Percentiles rank a stretch among this genome's conserved stretches.
These are phyloP conservation scores for Ophiocordyceps sinensis DNA, from an alignment of 2,329 filamentous ascomycete genomes.

Conservation along the genomic window DNA sequence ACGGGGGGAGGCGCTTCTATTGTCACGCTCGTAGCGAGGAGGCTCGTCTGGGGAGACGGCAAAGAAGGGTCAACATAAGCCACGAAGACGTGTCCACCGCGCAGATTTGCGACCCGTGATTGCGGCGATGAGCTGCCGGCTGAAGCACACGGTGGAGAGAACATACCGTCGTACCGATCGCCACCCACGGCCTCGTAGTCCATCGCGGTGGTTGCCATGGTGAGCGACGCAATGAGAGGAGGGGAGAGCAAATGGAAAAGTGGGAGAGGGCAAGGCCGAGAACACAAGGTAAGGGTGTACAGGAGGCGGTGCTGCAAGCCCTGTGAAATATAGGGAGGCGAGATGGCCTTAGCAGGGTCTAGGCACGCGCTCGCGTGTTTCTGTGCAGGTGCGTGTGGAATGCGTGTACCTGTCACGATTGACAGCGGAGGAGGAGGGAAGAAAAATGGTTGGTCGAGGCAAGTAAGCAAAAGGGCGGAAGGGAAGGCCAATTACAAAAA, in stretches of 20 bases:
- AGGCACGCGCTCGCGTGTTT: not conserved
- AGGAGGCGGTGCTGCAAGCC: not conserved
- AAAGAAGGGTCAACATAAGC: not conserved
- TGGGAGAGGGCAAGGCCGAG: not conserved
- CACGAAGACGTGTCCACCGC: not conserved
- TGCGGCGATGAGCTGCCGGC: not conserved
- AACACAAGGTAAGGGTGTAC: not conserved
- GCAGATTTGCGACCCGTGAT: not conserved
- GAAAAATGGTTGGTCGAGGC: not conserved
- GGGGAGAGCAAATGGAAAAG: not conserved
- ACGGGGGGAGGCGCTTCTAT: conserved; percentile 51
- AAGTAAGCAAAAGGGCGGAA: not conserved
- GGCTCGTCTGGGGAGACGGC: conserved; percentile 35
- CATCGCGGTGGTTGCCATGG: conserved; percentile 52
- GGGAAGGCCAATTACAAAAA: too few species aligned
- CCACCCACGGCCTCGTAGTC: conserved; percentile 56
- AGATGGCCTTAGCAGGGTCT: not conserved
- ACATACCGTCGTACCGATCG: conserved; percentile 48
- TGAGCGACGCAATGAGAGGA: conserved; percentile 2
- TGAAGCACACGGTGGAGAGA: conserved; percentile 6
- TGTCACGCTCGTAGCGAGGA: conserved; percentile 51
- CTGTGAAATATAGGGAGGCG: not conserved
- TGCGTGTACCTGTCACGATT: not conserved
- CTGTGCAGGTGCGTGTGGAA: not conserved
- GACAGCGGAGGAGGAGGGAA: not conserved